Conservation (phyloP, 176 grass and related monocot species). For the Triticum urartu region DNA sequence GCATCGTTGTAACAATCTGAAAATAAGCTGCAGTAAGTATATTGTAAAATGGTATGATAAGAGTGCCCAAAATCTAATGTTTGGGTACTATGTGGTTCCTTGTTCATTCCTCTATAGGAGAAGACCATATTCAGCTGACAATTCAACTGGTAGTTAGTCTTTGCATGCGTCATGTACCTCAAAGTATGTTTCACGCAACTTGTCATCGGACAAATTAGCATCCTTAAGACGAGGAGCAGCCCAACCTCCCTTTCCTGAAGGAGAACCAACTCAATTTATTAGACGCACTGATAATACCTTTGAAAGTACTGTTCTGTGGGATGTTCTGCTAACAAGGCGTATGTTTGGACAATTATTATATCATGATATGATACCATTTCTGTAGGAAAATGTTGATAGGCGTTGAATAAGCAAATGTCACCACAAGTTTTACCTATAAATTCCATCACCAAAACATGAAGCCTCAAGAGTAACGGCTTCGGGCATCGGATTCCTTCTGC, state of each 20-base stretch:
- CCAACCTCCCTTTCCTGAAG: slow-evolving; percentile 77
- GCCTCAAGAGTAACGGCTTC: slow-evolving; percentile 60
- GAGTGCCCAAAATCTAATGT: neutral
- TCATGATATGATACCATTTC: neutral
- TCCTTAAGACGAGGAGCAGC: slow-evolving; percentile 93
- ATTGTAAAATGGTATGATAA: slow-evolving; percentile 24
- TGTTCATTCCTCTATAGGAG: neutral
- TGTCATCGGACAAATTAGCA: slow-evolving; percentile 77
- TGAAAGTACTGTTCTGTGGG: slow-evolving; percentile 9
- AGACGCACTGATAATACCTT: slow-evolving; percentile 10
- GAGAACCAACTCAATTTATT: slow-evolving; percentile 33
- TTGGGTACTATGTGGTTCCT: neutral
- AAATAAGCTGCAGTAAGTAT: slow-evolving; percentile 40
- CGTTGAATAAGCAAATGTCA: neutral
- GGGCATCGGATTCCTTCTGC: slow-evolving; percentile 87
- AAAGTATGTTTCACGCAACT: slow-evolving; percentile 72
- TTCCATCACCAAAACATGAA: slow-evolving; percentile 98
- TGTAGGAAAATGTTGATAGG: neutral
- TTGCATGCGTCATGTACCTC: slow-evolving; percentile 52
- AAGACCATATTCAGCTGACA: neutral
- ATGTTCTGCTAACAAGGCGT: slow-evolving; percentile 8
- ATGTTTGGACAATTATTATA: neutral
- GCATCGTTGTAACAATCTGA: slow-evolving; percentile 92
- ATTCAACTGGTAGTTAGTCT: neutral
- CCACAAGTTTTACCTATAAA: slow-evolving; percentile 73